Percentiles rank a stretch among this genome's conserved stretches.
Evolutionary conservation across 2,329 filamentous ascomycete genomes (phyloP).

Genomic region (Fusarium sp.): DNA sequence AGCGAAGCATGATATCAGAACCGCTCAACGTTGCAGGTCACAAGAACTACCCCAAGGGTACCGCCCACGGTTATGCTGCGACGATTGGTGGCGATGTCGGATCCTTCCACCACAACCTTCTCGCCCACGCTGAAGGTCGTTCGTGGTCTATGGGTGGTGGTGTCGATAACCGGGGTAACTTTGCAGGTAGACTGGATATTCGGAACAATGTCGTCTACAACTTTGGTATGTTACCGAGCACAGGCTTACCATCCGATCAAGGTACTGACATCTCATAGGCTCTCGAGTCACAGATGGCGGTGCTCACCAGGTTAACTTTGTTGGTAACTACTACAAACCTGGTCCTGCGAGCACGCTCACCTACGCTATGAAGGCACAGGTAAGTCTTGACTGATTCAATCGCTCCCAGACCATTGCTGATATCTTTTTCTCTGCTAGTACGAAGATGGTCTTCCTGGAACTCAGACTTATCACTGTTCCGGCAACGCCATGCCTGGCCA

Average conservation of each 20-base stretch:
- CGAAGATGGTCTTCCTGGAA: slow-evolving; percentile 47
- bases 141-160: slow-evolving; percentile 51
- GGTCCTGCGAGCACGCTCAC: slow-evolving; percentile 45
- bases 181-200: slow-evolving; percentile 47
- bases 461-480: slow-evolving; percentile 47
- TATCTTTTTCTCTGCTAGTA: slow-evolving; percentile 19
- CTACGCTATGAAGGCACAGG: slow-evolving; percentile 33
- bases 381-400: not conserved
- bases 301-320: slow-evolving; percentile 46
- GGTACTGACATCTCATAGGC: slow-evolving; percentile 17
- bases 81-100: slow-evolving; percentile 48
- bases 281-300: slow-evolving; percentile 48
- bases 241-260: no score
- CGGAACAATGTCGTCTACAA: slow-evolving; percentile 51
- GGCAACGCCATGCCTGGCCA: slow-evolving; percentile 47
- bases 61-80: slow-evolving; percentile 41
- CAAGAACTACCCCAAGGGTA: slow-evolving; percentile 49
- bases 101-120: slow-evolving; percentile 49
- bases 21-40: slow-evolving; percentile 50
- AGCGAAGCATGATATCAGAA: slow-evolving; percentile 49
- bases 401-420: not conserved
- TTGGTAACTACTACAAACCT: slow-evolving; percentile 48
- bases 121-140: slow-evolving; percentile 46
- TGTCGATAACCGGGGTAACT: slow-evolving; percentile 42
- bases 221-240: slow-evolving; percentile 22